Percentiles rank a stretch among this genome's conserved stretches.
These are phyloP conservation scores for Fusarium newnesense DNA, from an alignment of 2,329 filamentous ascomycete genomes.

Conservation along the genomic window DNA sequence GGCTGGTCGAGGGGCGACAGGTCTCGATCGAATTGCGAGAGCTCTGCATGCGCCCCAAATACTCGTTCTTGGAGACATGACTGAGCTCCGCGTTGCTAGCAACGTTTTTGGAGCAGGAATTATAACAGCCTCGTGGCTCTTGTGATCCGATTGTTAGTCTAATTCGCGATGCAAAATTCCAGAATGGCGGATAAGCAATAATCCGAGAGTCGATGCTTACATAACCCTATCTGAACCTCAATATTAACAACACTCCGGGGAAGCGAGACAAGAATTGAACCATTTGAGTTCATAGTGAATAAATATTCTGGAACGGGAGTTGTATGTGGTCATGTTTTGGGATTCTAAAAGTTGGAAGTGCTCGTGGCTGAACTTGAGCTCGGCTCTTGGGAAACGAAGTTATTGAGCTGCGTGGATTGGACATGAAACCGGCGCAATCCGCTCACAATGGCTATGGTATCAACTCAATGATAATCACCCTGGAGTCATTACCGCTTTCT, in stretches of 20 bases:
- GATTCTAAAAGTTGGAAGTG: not conserved
- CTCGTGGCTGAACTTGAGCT: not conserved
- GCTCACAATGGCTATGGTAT: not conserved
- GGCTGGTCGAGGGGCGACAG: constrained; percentile 39
- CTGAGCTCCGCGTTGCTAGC: constrained; percentile 45
- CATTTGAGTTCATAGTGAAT: not conserved
- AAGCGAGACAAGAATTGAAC: not conserved
- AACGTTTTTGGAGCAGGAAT: constrained; percentile 41
- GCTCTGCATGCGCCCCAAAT: constrained; percentile 50
- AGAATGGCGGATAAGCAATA: constrained; percentile 33
- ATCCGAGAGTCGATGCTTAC: constrained; percentile 36
- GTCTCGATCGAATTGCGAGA: constrained; percentile 46
- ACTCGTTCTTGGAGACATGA: constrained; percentile 49
- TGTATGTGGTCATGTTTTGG: not conserved
- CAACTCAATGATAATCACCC: not conserved
- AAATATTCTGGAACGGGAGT: too few species aligned
- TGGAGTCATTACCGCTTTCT: not conserved
- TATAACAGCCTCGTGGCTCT: constrained; percentile 39
- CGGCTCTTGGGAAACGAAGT: not conserved
- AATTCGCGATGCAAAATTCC: constrained; percentile 44
- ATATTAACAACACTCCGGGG: not conserved
- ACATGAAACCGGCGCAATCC: not conserved
- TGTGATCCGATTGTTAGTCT: constrained; percentile 33
- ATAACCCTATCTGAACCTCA: constrained; percentile 18
- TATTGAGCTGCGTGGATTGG: not conserved